Percentiles rank a stretch among this genome's conserved stretches.
Evolutionary conservation across 371 early-diverging fungal species (phyloP).

Genomic region (Mucor irregularis): DNA sequence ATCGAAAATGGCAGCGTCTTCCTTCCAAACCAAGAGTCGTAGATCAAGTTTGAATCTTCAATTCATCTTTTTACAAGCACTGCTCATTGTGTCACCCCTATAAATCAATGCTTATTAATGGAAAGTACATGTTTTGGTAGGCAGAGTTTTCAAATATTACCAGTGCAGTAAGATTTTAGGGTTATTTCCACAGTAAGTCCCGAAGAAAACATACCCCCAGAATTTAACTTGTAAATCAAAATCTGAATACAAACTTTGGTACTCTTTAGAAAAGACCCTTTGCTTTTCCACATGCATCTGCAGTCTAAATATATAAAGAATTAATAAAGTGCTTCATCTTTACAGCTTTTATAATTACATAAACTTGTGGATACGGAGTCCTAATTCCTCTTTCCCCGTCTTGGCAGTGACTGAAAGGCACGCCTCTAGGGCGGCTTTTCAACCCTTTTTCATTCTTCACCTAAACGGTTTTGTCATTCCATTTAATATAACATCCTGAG

Average conservation of each 20-base stretch:
- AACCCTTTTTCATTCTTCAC: background rate
- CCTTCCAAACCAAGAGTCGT: conserved; percentile 8
- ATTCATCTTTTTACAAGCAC: conserved; percentile 10
- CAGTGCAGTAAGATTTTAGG: conserved; percentile 11
- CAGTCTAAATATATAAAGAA: background rate
- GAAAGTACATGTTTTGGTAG: conserved; percentile 4
- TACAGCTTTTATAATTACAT: background rate
- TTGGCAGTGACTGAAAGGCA: background rate
- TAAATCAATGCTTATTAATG: conserved; percentile 12
- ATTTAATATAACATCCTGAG: background rate
- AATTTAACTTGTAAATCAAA: conserved; percentile 19
- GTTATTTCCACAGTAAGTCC: conserved; percentile 11
- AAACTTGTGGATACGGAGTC: background rate
- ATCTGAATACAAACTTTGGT: conserved; percentile 12
- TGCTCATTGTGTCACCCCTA: conserved; percentile 20
- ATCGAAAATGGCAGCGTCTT: conserved; percentile 10
- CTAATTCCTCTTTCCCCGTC: background rate
- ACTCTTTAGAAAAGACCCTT: conserved; percentile 17
- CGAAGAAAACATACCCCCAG: conserved; percentile 12
- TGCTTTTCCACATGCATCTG: conserved; percentile 15
- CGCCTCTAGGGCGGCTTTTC: background rate
- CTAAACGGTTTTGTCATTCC: background rate
- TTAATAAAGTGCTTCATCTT: background rate
- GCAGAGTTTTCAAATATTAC: conserved; percentile 7
- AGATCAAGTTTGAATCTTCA: conserved; percentile 15